Evolutionary conservation across 176 grass and related monocot species (phyloP).

Genomic region (Sorghum bicolor): Sorghum_bicolor_NCBIv3 NC_012871.2:12366501-12367000

Average conservation of each 20-base stretch:
- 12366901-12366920: constrained; percentile 2
- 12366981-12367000: constrained; percentile 10
- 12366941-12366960: not conserved
- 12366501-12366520: not conserved
- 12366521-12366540: not conserved
- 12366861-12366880: not conserved
- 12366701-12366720: constrained; percentile 1
- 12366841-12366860: not conserved
- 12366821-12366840: constrained; percentile 3
- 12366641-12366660: not conserved
- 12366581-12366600: not conserved
- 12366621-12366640: not conserved
- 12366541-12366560: not conserved
- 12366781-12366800: not conserved
- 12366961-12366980: not conserved
- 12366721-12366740: constrained; percentile 2
- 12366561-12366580: not conserved
- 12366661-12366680: constrained; percentile 13
- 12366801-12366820: constrained; percentile 5
- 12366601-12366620: constrained; percentile 14
- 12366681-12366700: not conserved
- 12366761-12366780: not conserved
- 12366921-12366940: not conserved
- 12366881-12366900: constrained; percentile 5
- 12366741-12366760: not conserved